Base-by-base conservation (phyloP, 768 basidiomycete genomes). In the Lentinula lateritia region DNA sequence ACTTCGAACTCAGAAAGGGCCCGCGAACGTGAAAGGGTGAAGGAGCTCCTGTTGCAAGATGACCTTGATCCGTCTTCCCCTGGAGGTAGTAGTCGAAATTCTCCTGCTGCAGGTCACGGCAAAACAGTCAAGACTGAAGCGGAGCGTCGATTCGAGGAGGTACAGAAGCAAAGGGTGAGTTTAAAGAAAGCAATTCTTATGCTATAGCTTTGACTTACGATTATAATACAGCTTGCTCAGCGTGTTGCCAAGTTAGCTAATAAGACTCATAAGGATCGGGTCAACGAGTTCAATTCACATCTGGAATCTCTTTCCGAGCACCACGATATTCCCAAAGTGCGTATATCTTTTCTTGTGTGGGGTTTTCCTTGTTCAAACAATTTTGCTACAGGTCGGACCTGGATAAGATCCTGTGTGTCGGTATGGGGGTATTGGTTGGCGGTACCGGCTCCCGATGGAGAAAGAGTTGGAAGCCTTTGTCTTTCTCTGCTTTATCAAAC, bases 261-360 rank as follows among this genome's bases (percentile, higher is more conserved):
- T 68, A 92, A 90, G 76, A 93, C 91, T 6, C 94, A 97, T 75
- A 97, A 97, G 75, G 94, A 97, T 63, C 88, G 94, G 46, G 94
- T 97, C 41, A 86, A 84, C 65, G 93, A 95, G 68, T 93, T 95
- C 68, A 97, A 97, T 69, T 39, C 59, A n/a, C 90, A 95, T 70
- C 79, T 97, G 8, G 94, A 95, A 74, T 77, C 84, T 61, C 81
- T 95, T 61, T 92, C 90, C 72, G 93, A 95, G 76, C 94, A 95
- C 80, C 92, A 96, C 73, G 93, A 95, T 72, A 94, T 95, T 68
- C 93, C 93, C 43, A 95, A 95, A 83, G 92, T 88, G 71, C 36
- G 75, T 68, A 60, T 50, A 58, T 48, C 50, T 34, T 16, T 61
- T 58, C 23, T 43, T 62, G 7, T 23, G 32, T 12, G 46, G 50